phyloP scores from a whole-genome alignment of 1,284 basidiomycete genomes.

The Irpex sp. region DNA sequence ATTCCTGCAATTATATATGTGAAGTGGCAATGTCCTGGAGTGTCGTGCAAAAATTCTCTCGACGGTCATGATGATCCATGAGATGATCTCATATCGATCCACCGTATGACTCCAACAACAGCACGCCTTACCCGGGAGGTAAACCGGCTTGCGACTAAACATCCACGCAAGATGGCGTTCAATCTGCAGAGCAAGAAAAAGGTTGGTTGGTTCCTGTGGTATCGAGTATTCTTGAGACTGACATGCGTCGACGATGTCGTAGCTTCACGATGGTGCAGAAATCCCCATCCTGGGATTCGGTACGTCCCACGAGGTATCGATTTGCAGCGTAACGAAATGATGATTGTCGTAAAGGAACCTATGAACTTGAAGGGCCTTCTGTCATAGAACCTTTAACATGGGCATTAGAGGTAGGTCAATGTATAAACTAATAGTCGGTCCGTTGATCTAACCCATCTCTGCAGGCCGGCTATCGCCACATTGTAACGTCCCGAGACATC shows the following conservation, averaged over 20 bases:
- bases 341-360: slow-evolving; percentile 42
- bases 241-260: background rate
- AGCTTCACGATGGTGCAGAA: slow-evolving; percentile 60
- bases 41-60: too few species aligned
- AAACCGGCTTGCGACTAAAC: too few species aligned
- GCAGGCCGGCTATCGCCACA: slow-evolving; percentile 63
- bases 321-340: slow-evolving; percentile 2
- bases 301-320: slow-evolving; percentile 19
- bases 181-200: slow-evolving; percentile 14
- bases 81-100: background rate
- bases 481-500: slow-evolving; percentile 38
- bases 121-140: too few species aligned
- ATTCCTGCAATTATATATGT: too few species aligned
- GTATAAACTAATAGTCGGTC: slow-evolving; percentile 3
- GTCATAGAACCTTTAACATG: slow-evolving; percentile 55
- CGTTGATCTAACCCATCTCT: background rate
- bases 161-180: slow-evolving; percentile 6
- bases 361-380: slow-evolving; percentile 58
- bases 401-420: slow-evolving; percentile 52
- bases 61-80: too few species aligned
- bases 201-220: slow-evolving; percentile 3
- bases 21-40: too few species aligned
- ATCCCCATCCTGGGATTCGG: slow-evolving; percentile 68
- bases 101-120: background rate
- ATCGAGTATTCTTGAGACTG: background rate